These are phyloP conservation scores for Corylus americana DNA, from an alignment of 306 rosid genomes.

Conservation along the genomic window DNA sequence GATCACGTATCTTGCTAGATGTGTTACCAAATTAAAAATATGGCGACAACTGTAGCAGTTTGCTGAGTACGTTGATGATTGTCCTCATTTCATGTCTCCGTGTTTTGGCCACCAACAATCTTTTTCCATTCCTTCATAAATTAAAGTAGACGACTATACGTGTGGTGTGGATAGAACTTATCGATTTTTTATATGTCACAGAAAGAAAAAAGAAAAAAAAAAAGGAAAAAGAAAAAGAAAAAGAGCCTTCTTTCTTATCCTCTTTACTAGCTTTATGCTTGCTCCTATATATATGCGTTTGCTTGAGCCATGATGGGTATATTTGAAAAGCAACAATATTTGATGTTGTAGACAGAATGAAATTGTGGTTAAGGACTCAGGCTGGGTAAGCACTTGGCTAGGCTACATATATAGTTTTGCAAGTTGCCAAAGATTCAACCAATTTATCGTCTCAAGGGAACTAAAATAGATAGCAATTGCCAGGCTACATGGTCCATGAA, in stretches of 20 bases:
- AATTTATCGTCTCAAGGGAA: background rate
- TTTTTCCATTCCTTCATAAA: background rate
- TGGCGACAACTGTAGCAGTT: slow-evolving; percentile 20
- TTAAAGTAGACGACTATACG: background rate
- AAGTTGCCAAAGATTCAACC: background rate
- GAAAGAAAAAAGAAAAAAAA: background rate
- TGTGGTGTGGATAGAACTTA: background rate
- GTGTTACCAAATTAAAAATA: slow-evolving; percentile 10
- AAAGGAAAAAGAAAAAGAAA: background rate
- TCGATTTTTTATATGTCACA: background rate
- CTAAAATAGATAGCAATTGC: background rate
- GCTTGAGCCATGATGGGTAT: no score
- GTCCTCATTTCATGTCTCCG: slow-evolving; percentile 32
- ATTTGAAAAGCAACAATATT: no score
- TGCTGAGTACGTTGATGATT: slow-evolving; percentile 43
- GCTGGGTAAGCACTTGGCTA: background rate
- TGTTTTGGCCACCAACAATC: slow-evolving; percentile 28
- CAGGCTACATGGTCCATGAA: background rate
- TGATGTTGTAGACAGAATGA: no score
- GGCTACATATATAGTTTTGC: background rate
- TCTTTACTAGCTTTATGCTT: background rate
- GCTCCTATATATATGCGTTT: no score
- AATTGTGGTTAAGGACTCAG: background rate
- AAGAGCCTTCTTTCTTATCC: background rate
- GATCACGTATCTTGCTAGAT: slow-evolving; percentile 16